Evolutionary conservation across 768 basidiomycete species (phyloP).

Genomic region (Gloeopeniophorella convolvens): DNA sequence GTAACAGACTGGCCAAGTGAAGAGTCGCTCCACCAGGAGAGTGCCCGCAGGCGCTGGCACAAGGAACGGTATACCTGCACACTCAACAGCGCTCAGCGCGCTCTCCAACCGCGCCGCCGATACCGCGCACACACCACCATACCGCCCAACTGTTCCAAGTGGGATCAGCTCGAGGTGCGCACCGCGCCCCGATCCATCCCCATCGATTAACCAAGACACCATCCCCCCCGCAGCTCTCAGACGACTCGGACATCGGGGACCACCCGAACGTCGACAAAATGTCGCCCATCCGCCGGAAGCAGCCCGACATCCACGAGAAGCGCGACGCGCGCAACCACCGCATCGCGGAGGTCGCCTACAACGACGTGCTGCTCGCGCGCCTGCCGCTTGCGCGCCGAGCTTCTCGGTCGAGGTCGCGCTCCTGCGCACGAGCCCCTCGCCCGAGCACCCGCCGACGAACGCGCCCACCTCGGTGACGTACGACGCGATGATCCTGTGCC

Average conservation of each 20-base stretch:
- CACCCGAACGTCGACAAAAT: slow-evolving; percentile 97
- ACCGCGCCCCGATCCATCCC: too few relatives aligned
- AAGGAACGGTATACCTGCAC: too few relatives aligned
- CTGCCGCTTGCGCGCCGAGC: slow-evolving; percentile 49
- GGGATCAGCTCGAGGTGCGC: too few relatives aligned
- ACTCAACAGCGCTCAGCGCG: too few relatives aligned
- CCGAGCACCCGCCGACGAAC: slow-evolving; percentile 68
- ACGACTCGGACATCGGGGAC: slow-evolving; percentile 96
- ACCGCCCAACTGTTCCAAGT: too few relatives aligned
- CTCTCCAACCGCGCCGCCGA: too few relatives aligned
- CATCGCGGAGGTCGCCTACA: slow-evolving; percentile 83
- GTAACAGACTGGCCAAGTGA: too few relatives aligned
- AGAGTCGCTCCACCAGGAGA: too few relatives aligned
- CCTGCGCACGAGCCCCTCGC: slow-evolving; percentile 70
- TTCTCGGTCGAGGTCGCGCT: slow-evolving; percentile 69
- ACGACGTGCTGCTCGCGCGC: slow-evolving; percentile 69
- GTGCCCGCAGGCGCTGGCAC: too few relatives aligned
- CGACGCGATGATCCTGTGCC: slow-evolving; percentile 81
- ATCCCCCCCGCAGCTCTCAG: slow-evolving; percentile 60
- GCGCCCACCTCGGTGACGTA: slow-evolving; percentile 75
- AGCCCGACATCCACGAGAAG: slow-evolving; percentile 97
- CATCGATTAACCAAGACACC: not conserved
- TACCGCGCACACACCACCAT: too few relatives aligned
- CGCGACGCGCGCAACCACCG: slow-evolving; percentile 73
- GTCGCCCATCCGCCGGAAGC: slow-evolving; percentile 92